Conservation (phyloP, 1,284 basidiomycete species). For the Cutaneotrichosporon spelunceum region DNA sequence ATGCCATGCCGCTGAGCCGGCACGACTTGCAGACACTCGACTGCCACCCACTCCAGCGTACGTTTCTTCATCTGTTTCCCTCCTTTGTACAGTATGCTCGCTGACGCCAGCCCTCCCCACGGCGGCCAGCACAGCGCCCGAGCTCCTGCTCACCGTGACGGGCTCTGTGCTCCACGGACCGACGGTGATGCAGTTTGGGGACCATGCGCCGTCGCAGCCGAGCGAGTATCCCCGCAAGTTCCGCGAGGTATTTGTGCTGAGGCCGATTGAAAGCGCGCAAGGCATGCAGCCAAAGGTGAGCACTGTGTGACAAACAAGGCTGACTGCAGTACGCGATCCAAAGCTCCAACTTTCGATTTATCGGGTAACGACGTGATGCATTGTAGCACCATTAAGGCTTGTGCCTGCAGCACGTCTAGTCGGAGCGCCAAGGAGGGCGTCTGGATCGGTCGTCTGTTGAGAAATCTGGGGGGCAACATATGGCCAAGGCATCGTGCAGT, state of each 20-base stretch:
- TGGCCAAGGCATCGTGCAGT: too few species aligned
- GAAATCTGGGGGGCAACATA: too few species aligned
- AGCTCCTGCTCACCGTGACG: slow-evolving; percentile 43
- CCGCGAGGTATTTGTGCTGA: slow-evolving; percentile 46
- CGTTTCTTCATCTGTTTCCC: background rate
- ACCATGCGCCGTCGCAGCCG: slow-evolving; percentile 24
- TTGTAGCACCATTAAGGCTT: background rate
- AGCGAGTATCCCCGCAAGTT: slow-evolving; percentile 44
- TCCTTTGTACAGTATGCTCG: background rate
- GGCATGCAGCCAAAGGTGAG: slow-evolving; percentile 45
- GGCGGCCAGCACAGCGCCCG: slow-evolving; percentile 30
- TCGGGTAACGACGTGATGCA: slow-evolving; percentile 28
- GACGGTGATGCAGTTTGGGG: slow-evolving; percentile 29
- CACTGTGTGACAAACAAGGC: background rate
- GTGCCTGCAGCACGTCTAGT: background rate
- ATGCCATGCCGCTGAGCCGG: slow-evolving; percentile 37
- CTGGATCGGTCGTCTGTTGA: background rate
- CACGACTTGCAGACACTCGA: slow-evolving; percentile 48
- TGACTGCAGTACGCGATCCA: slow-evolving; percentile 40
- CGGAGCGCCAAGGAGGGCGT: too few species aligned
- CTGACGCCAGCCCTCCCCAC: slow-evolving; percentile 22
- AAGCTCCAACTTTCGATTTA: slow-evolving; percentile 46
- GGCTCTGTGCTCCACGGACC: slow-evolving; percentile 47
- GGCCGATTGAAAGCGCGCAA: slow-evolving; percentile 36
- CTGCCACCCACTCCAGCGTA: slow-evolving; percentile 40